Conservation (phyloP, 1,284 basidiomycete genomes). For the Pholiota adiposa region DNA sequence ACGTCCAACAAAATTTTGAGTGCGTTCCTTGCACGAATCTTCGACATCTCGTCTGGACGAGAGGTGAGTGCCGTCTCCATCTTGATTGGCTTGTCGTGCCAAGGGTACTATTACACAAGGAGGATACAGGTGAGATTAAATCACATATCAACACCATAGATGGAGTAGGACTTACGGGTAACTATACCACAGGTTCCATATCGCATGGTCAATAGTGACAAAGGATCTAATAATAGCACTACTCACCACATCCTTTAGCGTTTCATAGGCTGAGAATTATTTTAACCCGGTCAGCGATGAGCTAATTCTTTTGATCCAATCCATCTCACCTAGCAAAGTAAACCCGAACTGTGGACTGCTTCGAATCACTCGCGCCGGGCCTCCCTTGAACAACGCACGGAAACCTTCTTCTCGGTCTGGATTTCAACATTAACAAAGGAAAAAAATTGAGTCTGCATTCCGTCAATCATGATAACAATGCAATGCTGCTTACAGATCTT, state of each 20-base stretch:
- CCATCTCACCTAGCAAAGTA: constrained; percentile 73
- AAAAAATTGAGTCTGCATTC: constrained; percentile 6
- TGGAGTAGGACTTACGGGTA: constrained; percentile 63
- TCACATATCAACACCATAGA: constrained; percentile 15
- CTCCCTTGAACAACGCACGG: constrained; percentile 94
- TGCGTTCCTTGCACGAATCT: constrained; percentile 91
- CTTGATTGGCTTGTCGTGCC: constrained; percentile 63
- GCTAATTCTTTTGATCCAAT: constrained; percentile 1
- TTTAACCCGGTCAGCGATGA: constrained; percentile 11
- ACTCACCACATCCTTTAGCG: constrained; percentile 49
- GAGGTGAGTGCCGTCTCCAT: constrained; percentile 74
- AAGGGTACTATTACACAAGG: constrained; percentile 66
- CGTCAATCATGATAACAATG: not conserved
- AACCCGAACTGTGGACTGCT: constrained; percentile 92
- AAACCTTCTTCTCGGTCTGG: constrained; percentile 87
- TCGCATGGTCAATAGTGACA: constrained; percentile 22
- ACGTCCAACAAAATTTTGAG: constrained; percentile 87
- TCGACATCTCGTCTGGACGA: constrained; percentile 81
- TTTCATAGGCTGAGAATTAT: constrained; percentile 40
- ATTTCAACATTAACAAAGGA: constrained; percentile 17
- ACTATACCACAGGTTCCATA: constrained; percentile 38
- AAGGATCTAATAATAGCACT: constrained; percentile 21
- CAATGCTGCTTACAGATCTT: constrained; percentile 74
- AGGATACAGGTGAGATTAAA: constrained; percentile 7
- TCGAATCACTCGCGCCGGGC: constrained; percentile 87